Percentiles rank a stretch among this genome's conserved stretches.
Conservation (phyloP, 345 rosid genomes). For the Citrus trifoliata region DNA sequence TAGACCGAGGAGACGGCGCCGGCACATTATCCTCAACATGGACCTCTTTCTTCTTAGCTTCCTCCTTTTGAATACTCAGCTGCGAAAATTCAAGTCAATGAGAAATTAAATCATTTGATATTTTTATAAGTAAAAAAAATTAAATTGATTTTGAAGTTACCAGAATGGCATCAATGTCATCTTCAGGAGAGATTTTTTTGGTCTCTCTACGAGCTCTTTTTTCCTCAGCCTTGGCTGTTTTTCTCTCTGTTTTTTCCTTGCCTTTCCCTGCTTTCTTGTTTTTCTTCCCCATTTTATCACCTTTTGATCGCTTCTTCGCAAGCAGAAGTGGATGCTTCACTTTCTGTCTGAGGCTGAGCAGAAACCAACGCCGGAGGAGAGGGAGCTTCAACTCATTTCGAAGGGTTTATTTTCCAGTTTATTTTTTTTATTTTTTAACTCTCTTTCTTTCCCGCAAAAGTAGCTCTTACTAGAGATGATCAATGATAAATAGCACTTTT, state of each 20-base stretch:
- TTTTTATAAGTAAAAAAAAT: not conserved
- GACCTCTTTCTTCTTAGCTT: conserved; percentile 95
- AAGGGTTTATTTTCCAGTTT: not conserved
- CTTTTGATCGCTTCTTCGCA: not conserved
- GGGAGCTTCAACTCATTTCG: not conserved
- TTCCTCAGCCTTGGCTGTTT: conserved; percentile 86
- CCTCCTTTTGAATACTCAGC: conserved; percentile 80
- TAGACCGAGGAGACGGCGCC: conserved; percentile 90
- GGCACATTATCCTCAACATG: conserved; percentile 83
- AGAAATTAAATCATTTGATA: not conserved
- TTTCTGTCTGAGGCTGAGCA: not conserved
- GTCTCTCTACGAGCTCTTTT: conserved; percentile 78
- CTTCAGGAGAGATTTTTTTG: conserved; percentile 88
- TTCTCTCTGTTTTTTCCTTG: conserved; percentile 84
- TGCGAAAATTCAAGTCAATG: conserved; percentile 18
- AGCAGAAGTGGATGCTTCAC: not conserved
- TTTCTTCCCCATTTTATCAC: conserved; percentile 77
- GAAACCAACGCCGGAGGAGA: too few species aligned
- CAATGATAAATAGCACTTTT: not conserved
- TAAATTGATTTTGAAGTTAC: conserved; percentile 23
- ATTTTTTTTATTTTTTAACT: fast-evolving
- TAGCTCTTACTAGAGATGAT: not conserved
- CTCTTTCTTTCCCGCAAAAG: not conserved
- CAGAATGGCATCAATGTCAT: conserved; percentile 93
- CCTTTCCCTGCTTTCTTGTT: conserved; percentile 90